Evolutionary conservation across 768 basidiomycete genomes (phyloP).

Genomic region (Suillus lakei): DNA sequence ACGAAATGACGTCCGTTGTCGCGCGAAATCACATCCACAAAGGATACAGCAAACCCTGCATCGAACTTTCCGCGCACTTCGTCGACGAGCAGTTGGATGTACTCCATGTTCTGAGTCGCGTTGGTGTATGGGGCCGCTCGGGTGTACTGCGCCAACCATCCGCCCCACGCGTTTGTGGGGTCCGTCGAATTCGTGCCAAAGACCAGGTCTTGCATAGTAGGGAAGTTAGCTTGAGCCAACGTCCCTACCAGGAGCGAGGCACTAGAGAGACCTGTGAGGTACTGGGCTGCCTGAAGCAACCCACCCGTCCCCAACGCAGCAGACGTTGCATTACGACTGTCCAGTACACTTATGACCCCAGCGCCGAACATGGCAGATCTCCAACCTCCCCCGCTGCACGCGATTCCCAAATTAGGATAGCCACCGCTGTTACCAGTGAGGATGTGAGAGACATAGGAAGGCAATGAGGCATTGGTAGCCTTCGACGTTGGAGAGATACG

Average conservation of each 20-base stretch:
- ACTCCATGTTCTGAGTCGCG: conserved; percentile 15
- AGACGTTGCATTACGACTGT: conserved; percentile 37
- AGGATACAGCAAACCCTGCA: conserved; percentile 15
- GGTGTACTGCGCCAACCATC: conserved; percentile 25
- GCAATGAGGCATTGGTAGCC: conserved; percentile 24
- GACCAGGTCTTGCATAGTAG: conserved; percentile 25
- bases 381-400: conserved; percentile 47
- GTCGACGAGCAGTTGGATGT: conserved; percentile 18
- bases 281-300: conserved; percentile 41
- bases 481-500: conserved; percentile 39
- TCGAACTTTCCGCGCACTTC: conserved; percentile 24
- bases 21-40: conserved; percentile 16
- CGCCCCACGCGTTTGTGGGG: conserved; percentile 14
- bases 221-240: conserved; percentile 34
- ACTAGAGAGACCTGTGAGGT: conserved; percentile 42
- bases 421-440: conserved; percentile 15
- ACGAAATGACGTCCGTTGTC: conserved; percentile 21
- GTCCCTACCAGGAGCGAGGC: conserved; percentile 28
- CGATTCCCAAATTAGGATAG: conserved; percentile 29
- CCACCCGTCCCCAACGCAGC: conserved; percentile 35
- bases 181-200: conserved; percentile 18
- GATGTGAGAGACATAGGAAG: conserved; percentile 35
- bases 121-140: conserved; percentile 17
- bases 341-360: conserved; percentile 34
- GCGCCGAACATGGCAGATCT: conserved; percentile 43